Percentiles rank a stretch among this genome's conserved stretches.
phyloP scores from a whole-genome alignment of 2,329 filamentous ascomycete genomes.

The Aspergillus sp. region DNA sequence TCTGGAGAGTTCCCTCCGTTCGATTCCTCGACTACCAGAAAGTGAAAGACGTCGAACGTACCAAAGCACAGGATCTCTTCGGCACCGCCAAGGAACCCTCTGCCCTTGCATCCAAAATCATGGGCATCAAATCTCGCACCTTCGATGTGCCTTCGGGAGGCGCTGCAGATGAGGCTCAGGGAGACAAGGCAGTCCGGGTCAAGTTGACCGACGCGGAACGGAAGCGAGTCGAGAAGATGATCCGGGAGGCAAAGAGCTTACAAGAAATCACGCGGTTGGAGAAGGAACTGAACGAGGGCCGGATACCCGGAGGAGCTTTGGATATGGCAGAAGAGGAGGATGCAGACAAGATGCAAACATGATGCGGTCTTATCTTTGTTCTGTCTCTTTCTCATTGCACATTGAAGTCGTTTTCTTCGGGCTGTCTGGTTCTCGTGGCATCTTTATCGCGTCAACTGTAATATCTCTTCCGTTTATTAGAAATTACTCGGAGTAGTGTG shows the following conservation, averaged over 20 bases:
- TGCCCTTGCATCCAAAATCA: conserved; percentile 73
- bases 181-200: conserved; percentile 63
- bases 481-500: background rate
- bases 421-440: background rate
- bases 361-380: conserved; percentile 12
- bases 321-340: conserved; percentile 30
- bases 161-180: conserved; percentile 35
- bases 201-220: conserved; percentile 85
- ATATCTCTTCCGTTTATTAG: background rate
- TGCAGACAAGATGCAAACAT: conserved; percentile 32
- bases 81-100: conserved; percentile 72
- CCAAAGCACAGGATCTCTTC: conserved; percentile 71
- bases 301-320: conserved; percentile 62
- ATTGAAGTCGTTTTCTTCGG: background rate
- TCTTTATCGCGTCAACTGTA: background rate
- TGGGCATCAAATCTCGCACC: conserved; percentile 72
- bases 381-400: conserved; percentile 21
- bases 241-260: conserved; percentile 79
- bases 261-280: conserved; percentile 86
- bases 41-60: conserved; percentile 78
- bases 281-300: conserved; percentile 84
- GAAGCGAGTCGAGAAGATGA: conserved; percentile 75
- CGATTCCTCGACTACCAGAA: conserved; percentile 90
- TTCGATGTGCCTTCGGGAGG: conserved; percentile 49
- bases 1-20: conserved; percentile 78